A percentile compares a stretch with the other conserved stretches of the same genome.
phyloP scores from a whole-genome alignment of 441 rosid genomes.

The Gossypium aridum region DNA sequence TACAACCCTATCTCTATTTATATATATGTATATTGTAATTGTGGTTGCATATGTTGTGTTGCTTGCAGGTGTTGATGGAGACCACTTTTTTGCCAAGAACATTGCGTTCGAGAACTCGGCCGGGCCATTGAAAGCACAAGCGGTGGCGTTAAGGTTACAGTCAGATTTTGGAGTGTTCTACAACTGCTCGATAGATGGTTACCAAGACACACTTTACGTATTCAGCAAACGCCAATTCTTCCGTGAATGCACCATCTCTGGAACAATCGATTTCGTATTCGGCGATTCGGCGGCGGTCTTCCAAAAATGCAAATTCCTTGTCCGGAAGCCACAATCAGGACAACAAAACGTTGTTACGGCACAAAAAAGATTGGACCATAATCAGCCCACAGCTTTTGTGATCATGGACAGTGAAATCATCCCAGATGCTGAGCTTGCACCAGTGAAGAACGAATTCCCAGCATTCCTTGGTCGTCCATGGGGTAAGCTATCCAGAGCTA shows the following conservation, averaged over 20 bases:
- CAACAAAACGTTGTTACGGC: slow-evolving; percentile 64
- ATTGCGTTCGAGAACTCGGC: slow-evolving; percentile 76
- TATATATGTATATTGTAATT: neutral
- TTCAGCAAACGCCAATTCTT: slow-evolving; percentile 82
- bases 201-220: slow-evolving; percentile 74
- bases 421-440: slow-evolving; percentile 33
- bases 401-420: slow-evolving; percentile 67
- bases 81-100: slow-evolving; percentile 63
- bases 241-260: slow-evolving; percentile 72
- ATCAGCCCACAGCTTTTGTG: slow-evolving; percentile 52
- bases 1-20: neutral
- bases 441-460: slow-evolving; percentile 32
- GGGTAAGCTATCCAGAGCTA: slow-evolving; percentile 53
- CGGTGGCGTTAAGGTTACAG: slow-evolving; percentile 65
- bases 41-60: neutral
- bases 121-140: slow-evolving; percentile 65
- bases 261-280: slow-evolving; percentile 74
- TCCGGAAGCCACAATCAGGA: slow-evolving; percentile 49
- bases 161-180: slow-evolving; percentile 57
- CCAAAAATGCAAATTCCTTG: slow-evolving; percentile 64
- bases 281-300: slow-evolving; percentile 66
- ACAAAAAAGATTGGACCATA: slow-evolving; percentile 45
- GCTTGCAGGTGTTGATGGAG: slow-evolving; percentile 51
- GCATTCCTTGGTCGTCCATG: slow-evolving; percentile 70
- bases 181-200: slow-evolving; percentile 76